phyloP scores from a whole-genome alignment of 208 protist genomes.

The Wallacemonas sp. region DNA sequence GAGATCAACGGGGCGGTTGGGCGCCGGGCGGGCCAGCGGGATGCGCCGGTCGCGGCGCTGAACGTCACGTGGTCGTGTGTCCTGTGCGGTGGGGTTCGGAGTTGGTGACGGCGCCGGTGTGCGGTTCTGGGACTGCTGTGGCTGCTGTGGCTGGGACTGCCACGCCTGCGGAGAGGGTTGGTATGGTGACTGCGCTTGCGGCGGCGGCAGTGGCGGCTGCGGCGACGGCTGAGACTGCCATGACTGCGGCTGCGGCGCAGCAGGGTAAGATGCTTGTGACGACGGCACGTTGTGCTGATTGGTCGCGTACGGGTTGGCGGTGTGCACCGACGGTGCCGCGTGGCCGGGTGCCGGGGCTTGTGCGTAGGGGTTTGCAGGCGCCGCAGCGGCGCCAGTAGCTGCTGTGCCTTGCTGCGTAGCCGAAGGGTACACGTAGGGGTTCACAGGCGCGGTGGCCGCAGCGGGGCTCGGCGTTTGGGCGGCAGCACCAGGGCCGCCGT shows the following conservation, averaged over 20 bases:
- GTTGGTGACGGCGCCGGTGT: neutral
- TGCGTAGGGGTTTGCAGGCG: neutral
- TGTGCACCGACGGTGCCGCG: too few relatives aligned
- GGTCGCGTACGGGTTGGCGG: too few relatives aligned
- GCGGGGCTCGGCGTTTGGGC: constrained; percentile 9
- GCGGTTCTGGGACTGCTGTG: neutral
- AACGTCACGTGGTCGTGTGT: neutral
- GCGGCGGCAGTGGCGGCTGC: neutral
- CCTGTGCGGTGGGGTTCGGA: neutral
- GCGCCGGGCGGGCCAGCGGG: constrained; percentile 33
- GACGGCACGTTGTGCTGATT: too few relatives aligned
- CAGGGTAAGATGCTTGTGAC: too few relatives aligned
- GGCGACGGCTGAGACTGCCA: neutral
- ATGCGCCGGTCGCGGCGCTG: constrained; percentile 9
- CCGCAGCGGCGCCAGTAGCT: neutral
- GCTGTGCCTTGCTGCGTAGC: constrained; percentile 12
- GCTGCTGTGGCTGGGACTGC: constrained; percentile 1
- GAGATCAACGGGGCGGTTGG: constrained; percentile 47
- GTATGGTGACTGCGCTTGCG: neutral
- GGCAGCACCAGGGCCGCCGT: constrained; percentile 6
- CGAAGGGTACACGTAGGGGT: neutral
- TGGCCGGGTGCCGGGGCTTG: neutral
- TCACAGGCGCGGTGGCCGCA: constrained; percentile 1
- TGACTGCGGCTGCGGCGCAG: too few relatives aligned
- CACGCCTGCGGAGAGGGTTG: neutral